Conservation (phyloP, 495 filamentous ascomycete genomes). For the Clavariopsis aquatica region DNA sequence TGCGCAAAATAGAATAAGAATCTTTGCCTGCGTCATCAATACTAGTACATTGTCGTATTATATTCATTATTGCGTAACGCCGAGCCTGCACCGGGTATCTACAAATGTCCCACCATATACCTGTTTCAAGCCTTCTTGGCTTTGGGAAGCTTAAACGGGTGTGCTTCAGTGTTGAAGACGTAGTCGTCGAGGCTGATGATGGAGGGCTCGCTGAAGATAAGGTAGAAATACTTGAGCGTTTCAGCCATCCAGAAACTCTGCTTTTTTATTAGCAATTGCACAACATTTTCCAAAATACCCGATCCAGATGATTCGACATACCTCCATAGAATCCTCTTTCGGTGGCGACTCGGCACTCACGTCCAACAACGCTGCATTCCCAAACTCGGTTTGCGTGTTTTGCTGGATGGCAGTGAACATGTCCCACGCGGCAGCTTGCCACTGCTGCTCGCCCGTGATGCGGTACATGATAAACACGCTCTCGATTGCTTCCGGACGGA, state of each 20-base stretch:
- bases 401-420: slow-evolving; percentile 71
- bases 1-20: too few relatives aligned
- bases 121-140: background rate
- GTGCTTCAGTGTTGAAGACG: slow-evolving; percentile 45
- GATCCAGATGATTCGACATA: slow-evolving; percentile 4
- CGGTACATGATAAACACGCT: slow-evolving; percentile 74
- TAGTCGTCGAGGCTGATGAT: slow-evolving; percentile 42
- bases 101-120: too few relatives aligned
- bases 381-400: slow-evolving; percentile 60
- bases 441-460: slow-evolving; percentile 66
- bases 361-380: slow-evolving; percentile 62
- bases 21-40: too few relatives aligned
- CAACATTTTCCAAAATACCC: too few relatives aligned
- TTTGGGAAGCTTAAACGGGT: slow-evolving; percentile 41
- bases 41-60: too few relatives aligned
- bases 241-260: slow-evolving; percentile 70
- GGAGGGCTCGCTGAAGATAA: slow-evolving; percentile 43
- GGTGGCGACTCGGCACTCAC: slow-evolving; percentile 48
- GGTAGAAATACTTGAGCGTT: slow-evolving; percentile 59
- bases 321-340: slow-evolving; percentile 39
- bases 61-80: background rate
- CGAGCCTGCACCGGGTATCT: background rate
- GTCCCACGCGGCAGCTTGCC: slow-evolving; percentile 71
- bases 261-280: slow-evolving; percentile 8
- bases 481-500: slow-evolving; percentile 57